Evolutionary conservation across 1,284 basidiomycete genomes (phyloP).

Genomic region (Coriolopsis trogii): DNA sequence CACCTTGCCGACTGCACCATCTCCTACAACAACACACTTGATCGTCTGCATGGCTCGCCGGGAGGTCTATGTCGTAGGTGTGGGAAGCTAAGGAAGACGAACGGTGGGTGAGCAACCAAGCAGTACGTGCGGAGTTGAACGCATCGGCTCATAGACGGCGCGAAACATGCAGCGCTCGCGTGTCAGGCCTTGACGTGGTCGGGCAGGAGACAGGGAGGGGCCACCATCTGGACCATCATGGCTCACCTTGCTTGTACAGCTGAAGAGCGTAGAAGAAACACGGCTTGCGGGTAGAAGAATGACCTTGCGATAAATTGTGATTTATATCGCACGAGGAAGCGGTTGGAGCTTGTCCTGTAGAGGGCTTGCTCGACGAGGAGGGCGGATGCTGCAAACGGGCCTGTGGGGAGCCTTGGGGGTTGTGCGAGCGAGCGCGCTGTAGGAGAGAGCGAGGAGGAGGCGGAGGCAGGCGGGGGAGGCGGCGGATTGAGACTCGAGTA

Average conservation of each 20-base stretch:
- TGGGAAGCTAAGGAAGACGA: slow-evolving; percentile 9
- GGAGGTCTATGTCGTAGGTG: slow-evolving; percentile 28
- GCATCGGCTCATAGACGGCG: slow-evolving; percentile 12
- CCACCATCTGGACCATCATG: not conserved
- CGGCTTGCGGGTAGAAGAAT: slow-evolving; percentile 13
- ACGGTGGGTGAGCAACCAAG: slow-evolving; percentile 12
- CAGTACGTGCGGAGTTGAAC: slow-evolving; percentile 3
- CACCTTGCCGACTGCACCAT: slow-evolving; percentile 99
- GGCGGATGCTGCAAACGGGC: slow-evolving; percentile 12
- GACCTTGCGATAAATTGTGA: slow-evolving; percentile 19
- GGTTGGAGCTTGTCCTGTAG: slow-evolving; percentile 16
- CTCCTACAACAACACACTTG: slow-evolving; percentile 98
- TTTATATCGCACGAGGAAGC: slow-evolving; percentile 23
- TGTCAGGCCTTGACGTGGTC: slow-evolving; percentile 22
- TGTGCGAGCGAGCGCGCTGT: slow-evolving; percentile 13
- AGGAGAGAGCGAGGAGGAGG: slow-evolving; percentile 19
- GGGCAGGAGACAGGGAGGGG: not conserved
- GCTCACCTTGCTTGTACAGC: slow-evolving; percentile 28
- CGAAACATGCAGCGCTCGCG: slow-evolving; percentile 26
- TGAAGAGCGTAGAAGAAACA: slow-evolving; percentile 8
- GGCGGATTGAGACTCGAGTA: slow-evolving; percentile 5
- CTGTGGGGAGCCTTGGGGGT: slow-evolving; percentile 9
- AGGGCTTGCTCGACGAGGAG: slow-evolving; percentile 7
- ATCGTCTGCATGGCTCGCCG: slow-evolving; percentile 85
- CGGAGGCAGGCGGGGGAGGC: slow-evolving; percentile 15